A percentile compares a stretch with the other conserved stretches of the same genome.
phyloP scores from a whole-genome alignment of 306 rosid genomes.

The Vigna hirtella region DNA sequence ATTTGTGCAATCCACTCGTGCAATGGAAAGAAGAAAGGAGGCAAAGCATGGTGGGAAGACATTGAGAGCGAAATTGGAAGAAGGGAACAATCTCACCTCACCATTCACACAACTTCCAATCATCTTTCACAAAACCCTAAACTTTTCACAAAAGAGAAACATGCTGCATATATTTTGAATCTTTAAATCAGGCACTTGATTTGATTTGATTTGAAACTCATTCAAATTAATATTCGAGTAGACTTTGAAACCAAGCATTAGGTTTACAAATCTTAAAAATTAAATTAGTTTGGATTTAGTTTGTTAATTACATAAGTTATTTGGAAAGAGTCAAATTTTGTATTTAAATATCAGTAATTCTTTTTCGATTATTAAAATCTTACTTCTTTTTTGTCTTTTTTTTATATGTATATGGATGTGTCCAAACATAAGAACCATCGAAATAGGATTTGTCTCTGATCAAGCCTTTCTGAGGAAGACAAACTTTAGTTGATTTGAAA shows the following conservation, averaged over 20 bases:
- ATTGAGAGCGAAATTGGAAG: slow-evolving; percentile 48
- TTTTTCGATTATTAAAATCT: not conserved
- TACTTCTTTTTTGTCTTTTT: too few relatives aligned
- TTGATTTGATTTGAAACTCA: not conserved
- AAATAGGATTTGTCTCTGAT: not conserved
- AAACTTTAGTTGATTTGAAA: not conserved
- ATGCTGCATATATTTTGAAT: not conserved
- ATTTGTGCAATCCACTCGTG: slow-evolving; percentile 54
- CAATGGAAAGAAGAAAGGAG: slow-evolving; percentile 48
- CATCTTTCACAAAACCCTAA: slow-evolving; percentile 11
- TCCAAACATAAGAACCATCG: not conserved
- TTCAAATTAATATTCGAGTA: not conserved
- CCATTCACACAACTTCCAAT: slow-evolving; percentile 34
- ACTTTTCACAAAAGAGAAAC: slow-evolving; percentile 30
- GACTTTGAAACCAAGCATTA: not conserved
- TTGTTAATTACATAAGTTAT: not conserved
- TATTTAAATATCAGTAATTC: not conserved
- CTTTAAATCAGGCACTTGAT: not conserved
- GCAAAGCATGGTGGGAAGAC: slow-evolving; percentile 65
- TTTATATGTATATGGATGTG: not conserved
- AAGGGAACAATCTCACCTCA: slow-evolving; percentile 44
- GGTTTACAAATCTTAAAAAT: not conserved
- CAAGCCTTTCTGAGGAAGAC: not conserved
- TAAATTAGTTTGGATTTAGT: not conserved
- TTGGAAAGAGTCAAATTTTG: not conserved